These are phyloP conservation scores for Stipa capillata DNA, from an alignment of 176 grass and related monocot species.

Conservation along the genomic window DNA sequence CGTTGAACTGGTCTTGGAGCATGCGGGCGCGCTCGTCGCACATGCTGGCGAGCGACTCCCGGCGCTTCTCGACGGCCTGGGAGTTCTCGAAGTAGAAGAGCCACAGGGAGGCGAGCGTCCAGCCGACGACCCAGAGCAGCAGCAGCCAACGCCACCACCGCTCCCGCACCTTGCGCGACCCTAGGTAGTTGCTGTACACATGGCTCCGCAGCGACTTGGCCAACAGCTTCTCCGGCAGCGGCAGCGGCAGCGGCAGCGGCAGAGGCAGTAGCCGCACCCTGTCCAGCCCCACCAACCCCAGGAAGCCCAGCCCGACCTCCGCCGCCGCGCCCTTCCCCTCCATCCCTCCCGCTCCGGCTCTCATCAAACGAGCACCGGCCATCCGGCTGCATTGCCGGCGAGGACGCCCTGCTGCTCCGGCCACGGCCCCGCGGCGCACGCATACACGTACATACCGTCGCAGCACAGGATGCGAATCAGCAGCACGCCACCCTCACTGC, in stretches of 20 bases:
- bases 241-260: too few relatives aligned
- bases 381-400: conserved; percentile 25
- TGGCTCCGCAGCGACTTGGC: conserved; percentile 38
- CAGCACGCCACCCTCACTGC: too few relatives aligned
- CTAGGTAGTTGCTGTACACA: conserved; percentile 41
- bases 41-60: conserved; percentile 74
- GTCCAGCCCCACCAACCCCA: conserved; percentile 18
- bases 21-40: conserved; percentile 91
- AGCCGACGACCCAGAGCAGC: conserved; percentile 34
- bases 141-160: conserved; percentile 35
- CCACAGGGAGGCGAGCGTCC: neutral
- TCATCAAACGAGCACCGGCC: neutral
- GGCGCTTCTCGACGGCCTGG: conserved; percentile 43
- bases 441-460: too few relatives aligned
- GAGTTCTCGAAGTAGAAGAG: conserved; percentile 29
- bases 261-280: conserved; percentile 1
- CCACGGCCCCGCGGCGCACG: neutral
- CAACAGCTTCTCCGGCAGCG: conserved; percentile 50
- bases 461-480: too few relatives aligned
- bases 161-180: conserved; percentile 26
- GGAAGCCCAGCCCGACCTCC: conserved; percentile 24
- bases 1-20: conserved; percentile 99
- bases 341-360: conserved; percentile 5
- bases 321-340: conserved; percentile 4
- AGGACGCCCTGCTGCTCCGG: neutral